phyloP scores from a whole-genome alignment of 768 basidiomycete genomes.

The Chalciporus piperatus region DNA sequence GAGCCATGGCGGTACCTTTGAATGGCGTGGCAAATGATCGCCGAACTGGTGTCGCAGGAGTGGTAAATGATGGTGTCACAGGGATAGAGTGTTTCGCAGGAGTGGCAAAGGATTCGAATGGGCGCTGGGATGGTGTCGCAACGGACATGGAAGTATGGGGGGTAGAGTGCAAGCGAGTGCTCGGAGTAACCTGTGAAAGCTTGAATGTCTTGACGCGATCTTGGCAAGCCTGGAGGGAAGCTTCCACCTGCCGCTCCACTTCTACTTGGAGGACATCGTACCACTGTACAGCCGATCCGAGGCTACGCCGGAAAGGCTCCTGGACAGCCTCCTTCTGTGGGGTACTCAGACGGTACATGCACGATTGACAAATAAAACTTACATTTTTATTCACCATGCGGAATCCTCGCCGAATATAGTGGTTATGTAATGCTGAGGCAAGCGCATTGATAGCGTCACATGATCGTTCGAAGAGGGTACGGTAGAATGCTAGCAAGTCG shows the following conservation, averaged over 20 bases:
- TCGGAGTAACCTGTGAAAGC: too few relatives aligned
- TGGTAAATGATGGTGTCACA: too few relatives aligned
- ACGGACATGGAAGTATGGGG: too few relatives aligned
- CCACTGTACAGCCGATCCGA: constrained; percentile 31
- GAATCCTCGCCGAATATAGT: constrained; percentile 18
- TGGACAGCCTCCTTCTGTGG: constrained; percentile 20
- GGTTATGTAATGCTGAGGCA: neutral
- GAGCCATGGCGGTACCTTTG: too few relatives aligned
- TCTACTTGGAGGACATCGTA: constrained; percentile 19
- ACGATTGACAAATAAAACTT: constrained; percentile 20
- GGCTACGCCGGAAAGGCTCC: constrained; percentile 32
- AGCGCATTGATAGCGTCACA: constrained; percentile 27
- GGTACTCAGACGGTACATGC: neutral
- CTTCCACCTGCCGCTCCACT: constrained; percentile 7
- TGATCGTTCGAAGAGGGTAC: constrained; percentile 33
- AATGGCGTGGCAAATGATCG: too few relatives aligned
- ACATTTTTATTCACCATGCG: neutral
- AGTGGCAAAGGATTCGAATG: too few relatives aligned
- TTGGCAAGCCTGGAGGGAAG: neutral
- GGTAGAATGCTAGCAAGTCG: constrained; percentile 33
- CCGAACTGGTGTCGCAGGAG: too few relatives aligned
- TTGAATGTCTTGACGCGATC: too few relatives aligned
- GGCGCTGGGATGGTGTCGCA: too few relatives aligned
- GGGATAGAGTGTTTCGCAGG: too few relatives aligned
- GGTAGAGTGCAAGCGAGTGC: too few relatives aligned